Conservation (phyloP, 108 stramenopile genomes). For the Mayamaea pseudoterrestris region DNA sequence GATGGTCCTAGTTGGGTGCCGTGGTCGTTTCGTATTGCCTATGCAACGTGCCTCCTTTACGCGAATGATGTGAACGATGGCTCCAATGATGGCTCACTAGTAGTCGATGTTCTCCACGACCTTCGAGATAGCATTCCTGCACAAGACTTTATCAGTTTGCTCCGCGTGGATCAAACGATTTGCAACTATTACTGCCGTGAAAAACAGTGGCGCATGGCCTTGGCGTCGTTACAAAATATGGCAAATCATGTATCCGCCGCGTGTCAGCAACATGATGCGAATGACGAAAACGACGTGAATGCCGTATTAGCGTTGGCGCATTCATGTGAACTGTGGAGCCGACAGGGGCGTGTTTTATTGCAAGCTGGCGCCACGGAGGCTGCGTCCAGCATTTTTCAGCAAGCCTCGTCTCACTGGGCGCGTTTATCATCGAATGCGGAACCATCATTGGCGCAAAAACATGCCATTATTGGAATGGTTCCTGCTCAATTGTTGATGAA, state of each 20-base stretch:
- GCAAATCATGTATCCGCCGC: slow-evolving; percentile 19
- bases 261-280: slow-evolving; percentile 4
- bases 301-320: slow-evolving; percentile 11
- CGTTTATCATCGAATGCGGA: background rate
- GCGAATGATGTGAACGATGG: slow-evolving; percentile 1
- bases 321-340: slow-evolving; percentile 48
- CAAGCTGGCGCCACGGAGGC: slow-evolving; percentile 56
- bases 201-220: slow-evolving; percentile 69
- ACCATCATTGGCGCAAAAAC: background rate
- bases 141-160: slow-evolving; percentile 12
- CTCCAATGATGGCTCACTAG: slow-evolving; percentile 1
- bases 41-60: slow-evolving; percentile 43
- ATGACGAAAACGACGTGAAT: background rate
- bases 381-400: slow-evolving; percentile 41
- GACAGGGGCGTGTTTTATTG: slow-evolving; percentile 74
- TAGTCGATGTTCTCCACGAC: slow-evolving; percentile 39
- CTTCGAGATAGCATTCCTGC: slow-evolving; percentile 28
- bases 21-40: slow-evolving; percentile 40
- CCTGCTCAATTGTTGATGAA: slow-evolving; percentile 27
- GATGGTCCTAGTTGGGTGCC: slow-evolving; percentile 18
- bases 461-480: background rate
- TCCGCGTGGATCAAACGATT: slow-evolving; percentile 44
- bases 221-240: slow-evolving; percentile 48
- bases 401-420: slow-evolving; percentile 10
- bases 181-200: slow-evolving; percentile 49